Evolutionary conservation across 75 land plant genomes (phyloP).

Genomic region (Larix kaempferi): DNA sequence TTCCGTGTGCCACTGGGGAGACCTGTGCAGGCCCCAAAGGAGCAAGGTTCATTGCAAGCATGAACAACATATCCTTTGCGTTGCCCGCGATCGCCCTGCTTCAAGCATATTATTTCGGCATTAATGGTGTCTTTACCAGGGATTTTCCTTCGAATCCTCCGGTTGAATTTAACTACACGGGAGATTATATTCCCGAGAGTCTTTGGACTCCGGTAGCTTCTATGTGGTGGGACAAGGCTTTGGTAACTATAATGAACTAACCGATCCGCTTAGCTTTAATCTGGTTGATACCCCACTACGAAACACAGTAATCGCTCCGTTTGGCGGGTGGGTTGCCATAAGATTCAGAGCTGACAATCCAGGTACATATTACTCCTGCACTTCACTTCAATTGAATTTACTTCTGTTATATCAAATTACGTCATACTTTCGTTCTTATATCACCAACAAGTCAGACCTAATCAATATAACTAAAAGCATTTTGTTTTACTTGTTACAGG

Average conservation of each 20-base stretch:
- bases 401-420: neutral
- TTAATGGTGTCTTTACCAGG: constrained; percentile 20
- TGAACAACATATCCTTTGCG: constrained; percentile 41
- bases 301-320: constrained; percentile 16
- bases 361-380: constrained; percentile 8
- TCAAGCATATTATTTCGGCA: constrained; percentile 15
- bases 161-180: constrained; percentile 8
- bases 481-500: no score
- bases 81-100: constrained; percentile 19
- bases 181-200: neutral
- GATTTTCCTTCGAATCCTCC: constrained; percentile 17
- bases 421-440: neutral
- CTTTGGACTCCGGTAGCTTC: constrained; percentile 20
- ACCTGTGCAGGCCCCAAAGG: constrained; percentile 13
- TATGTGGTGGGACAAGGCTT: constrained; percentile 32
- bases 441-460: neutral
- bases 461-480: neutral
- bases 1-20: constrained; percentile 12
- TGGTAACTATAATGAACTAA: constrained; percentile 24
- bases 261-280: constrained; percentile 10
- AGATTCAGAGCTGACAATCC: constrained; percentile 35
- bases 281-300: constrained; percentile 12
- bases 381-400: neutral
- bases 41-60: constrained; percentile 13
- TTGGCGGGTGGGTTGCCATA: constrained; percentile 26